These are phyloP conservation scores for Dothideomycetes sp. DNA, from an alignment of 2,329 filamentous ascomycete genomes.

Conservation along the genomic window DNA sequence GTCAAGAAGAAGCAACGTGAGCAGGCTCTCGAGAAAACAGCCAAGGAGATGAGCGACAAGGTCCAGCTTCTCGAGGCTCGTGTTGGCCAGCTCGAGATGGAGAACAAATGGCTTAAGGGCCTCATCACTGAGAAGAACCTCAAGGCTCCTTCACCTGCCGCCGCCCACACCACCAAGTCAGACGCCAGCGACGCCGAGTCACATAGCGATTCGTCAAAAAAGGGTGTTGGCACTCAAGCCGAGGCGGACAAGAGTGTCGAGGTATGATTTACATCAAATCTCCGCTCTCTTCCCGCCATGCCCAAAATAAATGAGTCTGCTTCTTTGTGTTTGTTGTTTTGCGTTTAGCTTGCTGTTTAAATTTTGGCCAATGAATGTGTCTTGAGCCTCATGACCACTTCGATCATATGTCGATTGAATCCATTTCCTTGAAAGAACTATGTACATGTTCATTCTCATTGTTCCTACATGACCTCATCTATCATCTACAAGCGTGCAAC, in stretches of 20 bases:
- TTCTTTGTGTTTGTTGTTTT: background rate
- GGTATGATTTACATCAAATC: slow-evolving; percentile 2
- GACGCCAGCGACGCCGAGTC: background rate
- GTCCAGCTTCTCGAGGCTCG: slow-evolving; percentile 36
- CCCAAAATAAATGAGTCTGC: slow-evolving; percentile 5
- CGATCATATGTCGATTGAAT: slow-evolving; percentile 1
- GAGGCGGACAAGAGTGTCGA: slow-evolving; percentile 8
- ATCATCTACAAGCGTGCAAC: slow-evolving; percentile 8
- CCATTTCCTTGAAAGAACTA: slow-evolving; percentile 5
- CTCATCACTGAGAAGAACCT: slow-evolving; percentile 42
- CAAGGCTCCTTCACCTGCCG: slow-evolving; percentile 19
- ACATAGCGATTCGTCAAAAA: slow-evolving; percentile 5
- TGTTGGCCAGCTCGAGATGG: slow-evolving; percentile 42
- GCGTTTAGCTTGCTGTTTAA: background rate
- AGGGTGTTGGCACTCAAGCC: slow-evolving; percentile 8
- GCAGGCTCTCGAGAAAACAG: slow-evolving; percentile 42
- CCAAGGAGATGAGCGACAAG: slow-evolving; percentile 43
- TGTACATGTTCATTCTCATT: slow-evolving; percentile 6
- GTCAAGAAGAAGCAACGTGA: slow-evolving; percentile 49
- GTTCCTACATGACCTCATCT: background rate
- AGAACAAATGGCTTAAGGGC: slow-evolving; percentile 45
- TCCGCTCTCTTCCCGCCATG: background rate
- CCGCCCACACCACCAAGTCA: background rate
- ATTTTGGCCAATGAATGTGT: too few relatives aligned
- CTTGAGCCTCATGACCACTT: background rate